Evolutionary conservation across 164 flowering plant genomes (phyloP).

Genomic region (Aristolochia fimbriata): DNA sequence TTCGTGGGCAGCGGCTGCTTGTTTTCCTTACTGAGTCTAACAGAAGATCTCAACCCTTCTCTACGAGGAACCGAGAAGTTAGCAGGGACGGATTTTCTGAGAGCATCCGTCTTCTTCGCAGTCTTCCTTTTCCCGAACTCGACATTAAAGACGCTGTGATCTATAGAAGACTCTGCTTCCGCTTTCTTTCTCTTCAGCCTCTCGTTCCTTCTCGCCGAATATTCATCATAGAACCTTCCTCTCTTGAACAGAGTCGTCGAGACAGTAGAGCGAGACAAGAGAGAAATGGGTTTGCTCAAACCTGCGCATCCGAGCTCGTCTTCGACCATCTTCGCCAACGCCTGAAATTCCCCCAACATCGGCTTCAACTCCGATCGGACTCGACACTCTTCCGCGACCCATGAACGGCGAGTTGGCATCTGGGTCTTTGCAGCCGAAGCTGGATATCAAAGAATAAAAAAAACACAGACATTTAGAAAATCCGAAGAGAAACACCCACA

Average conservation of each 20-base stretch:
- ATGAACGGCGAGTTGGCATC: constrained; percentile 27
- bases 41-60: constrained; percentile 43
- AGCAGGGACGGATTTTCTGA: constrained; percentile 45
- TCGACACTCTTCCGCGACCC: constrained; percentile 20
- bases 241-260: constrained; percentile 50
- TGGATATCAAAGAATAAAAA: not conserved
- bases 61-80: constrained; percentile 17
- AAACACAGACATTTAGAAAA: not conserved
- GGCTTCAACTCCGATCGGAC: constrained; percentile 47
- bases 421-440: too few species aligned
- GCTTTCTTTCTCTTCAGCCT: constrained; percentile 64
- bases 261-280: not conserved
- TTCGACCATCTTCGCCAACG: constrained; percentile 54
- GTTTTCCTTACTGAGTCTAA: constrained; percentile 60
- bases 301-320: constrained; percentile 29
- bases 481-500: not conserved
- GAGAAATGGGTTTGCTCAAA: not conserved
- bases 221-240: constrained; percentile 68
- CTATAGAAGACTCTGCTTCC: constrained; percentile 21
- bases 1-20: constrained; percentile 34
- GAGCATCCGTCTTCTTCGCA: constrained; percentile 36
- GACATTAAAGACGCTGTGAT: constrained; percentile 38
- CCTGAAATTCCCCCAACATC: constrained; percentile 49
- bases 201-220: constrained; percentile 77
- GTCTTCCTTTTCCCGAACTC: constrained; percentile 49